phyloP scores from a whole-genome alignment of 108 stramenopile genomes.

The Aurantiochytrium sp. region DNA sequence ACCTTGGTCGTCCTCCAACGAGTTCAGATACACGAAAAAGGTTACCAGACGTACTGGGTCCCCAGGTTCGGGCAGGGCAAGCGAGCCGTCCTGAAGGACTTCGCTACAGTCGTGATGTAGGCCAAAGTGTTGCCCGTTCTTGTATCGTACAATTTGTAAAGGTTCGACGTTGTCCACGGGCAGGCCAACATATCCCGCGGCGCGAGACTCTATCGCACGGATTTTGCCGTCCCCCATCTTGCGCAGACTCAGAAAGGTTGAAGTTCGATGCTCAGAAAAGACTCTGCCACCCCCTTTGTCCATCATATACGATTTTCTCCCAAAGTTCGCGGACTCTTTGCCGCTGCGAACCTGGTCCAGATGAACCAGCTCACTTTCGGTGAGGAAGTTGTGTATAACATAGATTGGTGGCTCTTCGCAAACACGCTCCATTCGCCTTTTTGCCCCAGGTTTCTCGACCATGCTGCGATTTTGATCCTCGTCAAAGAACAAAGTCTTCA shows the following conservation, averaged over 20 bases:
- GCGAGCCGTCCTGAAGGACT: conserved; percentile 42
- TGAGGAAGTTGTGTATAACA: conserved; percentile 57
- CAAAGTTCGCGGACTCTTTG: background rate
- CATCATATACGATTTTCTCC: conserved; percentile 48
- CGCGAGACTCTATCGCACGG: conserved; percentile 47
- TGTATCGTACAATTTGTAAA: conserved; percentile 59
- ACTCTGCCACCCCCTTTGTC: background rate
- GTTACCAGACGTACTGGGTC: conserved; percentile 54
- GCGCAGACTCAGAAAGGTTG: conserved; percentile 47
- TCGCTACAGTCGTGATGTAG: conserved; percentile 60
- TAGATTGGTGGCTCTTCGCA: conserved; percentile 47
- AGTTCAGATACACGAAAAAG: conserved; percentile 59
- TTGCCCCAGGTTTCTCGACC: background rate
- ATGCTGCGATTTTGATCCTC: no score
- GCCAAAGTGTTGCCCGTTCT: conserved; percentile 58
- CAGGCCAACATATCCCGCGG: conserved; percentile 47
- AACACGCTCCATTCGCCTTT: background rate
- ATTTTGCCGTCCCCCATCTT: conserved; percentile 50
- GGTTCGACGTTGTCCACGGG: conserved; percentile 37
- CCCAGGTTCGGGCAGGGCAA: conserved; percentile 30
- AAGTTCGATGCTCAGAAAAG: conserved; percentile 45
- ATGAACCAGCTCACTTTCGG: conserved; percentile 46
- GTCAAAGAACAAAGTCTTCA: background rate
- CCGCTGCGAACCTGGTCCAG: conserved; percentile 27
- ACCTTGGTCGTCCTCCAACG: background rate